Percentiles rank a stretch among this genome's conserved stretches.
phyloP scores from a whole-genome alignment of 2,329 filamentous ascomycete species.

The Orbilia javanica region DNA sequence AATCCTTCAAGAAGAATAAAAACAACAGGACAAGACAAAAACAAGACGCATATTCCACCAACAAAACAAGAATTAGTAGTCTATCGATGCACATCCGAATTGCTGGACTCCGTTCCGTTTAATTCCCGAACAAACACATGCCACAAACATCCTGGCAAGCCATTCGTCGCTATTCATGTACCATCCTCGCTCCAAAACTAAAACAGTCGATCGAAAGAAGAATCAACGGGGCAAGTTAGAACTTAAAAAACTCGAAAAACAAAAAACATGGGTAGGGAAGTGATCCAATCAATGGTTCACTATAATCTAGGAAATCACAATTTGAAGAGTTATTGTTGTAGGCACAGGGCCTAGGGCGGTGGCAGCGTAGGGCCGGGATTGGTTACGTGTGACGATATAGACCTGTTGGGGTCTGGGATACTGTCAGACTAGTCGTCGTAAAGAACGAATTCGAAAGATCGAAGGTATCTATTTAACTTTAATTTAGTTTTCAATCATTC shows the following conservation, averaged over 20 bases:
- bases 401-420: not conserved
- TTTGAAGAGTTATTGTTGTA: not conserved
- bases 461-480: slow-evolving; percentile 35
- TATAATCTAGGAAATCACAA: slow-evolving; percentile 26
- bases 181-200: slow-evolving; percentile 23
- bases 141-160: slow-evolving; percentile 23
- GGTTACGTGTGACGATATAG: not conserved
- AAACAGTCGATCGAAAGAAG: slow-evolving; percentile 13
- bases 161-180: slow-evolving; percentile 27
- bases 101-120: slow-evolving; percentile 7
- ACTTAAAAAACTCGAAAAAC: not conserved
- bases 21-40: not conserved
- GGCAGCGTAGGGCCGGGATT: too few relatives aligned
- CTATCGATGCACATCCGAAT: slow-evolving; percentile 24
- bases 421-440: slow-evolving; percentile 30
- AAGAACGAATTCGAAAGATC: slow-evolving; percentile 55
- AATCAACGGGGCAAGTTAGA: not conserved
- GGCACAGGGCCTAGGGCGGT: too few relatives aligned
- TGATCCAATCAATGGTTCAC: slow-evolving; percentile 6
- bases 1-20: not conserved
- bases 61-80: not conserved
- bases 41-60: not conserved
- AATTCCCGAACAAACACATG: slow-evolving; percentile 11
- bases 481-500: not conserved
- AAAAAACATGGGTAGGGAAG: not conserved